These are phyloP conservation scores for Pseudomassariella vexata DNA, from an alignment of 2,329 filamentous ascomycete species.

Conservation along the genomic window DNA sequence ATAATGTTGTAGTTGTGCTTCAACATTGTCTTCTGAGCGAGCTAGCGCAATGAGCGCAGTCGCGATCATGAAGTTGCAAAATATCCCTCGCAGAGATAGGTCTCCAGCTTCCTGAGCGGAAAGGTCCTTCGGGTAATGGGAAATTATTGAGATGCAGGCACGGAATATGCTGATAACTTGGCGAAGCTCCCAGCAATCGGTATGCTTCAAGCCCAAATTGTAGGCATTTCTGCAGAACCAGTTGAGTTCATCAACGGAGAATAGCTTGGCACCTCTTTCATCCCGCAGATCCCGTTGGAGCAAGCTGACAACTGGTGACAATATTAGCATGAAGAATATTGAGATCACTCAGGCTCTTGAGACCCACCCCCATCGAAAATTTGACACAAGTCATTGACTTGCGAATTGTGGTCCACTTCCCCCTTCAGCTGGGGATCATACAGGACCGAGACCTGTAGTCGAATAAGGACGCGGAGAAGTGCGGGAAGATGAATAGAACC, in stretches of 20 bases:
- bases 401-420: slow-evolving; percentile 8
- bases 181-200: slow-evolving; percentile 45
- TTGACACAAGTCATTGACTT: slow-evolving; percentile 46
- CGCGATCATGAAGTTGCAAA: slow-evolving; percentile 65
- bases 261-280: slow-evolving; percentile 39
- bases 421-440: slow-evolving; percentile 20
- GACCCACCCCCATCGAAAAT: slow-evolving; percentile 38
- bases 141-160: slow-evolving; percentile 46
- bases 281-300: slow-evolving; percentile 32
- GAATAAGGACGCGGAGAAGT: slow-evolving; percentile 56
- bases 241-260: slow-evolving; percentile 62
- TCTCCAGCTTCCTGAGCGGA: slow-evolving; percentile 36
- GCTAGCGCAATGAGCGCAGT: slow-evolving; percentile 46
- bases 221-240: slow-evolving; percentile 84
- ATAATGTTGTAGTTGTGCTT: slow-evolving; percentile 55
- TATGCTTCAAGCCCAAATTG: slow-evolving; percentile 64
- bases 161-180: slow-evolving; percentile 51
- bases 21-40: slow-evolving; percentile 41
- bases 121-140: slow-evolving; percentile 43
- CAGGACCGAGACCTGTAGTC: slow-evolving; percentile 38
- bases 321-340: slow-evolving; percentile 8
- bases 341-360: too few relatives aligned
- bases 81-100: slow-evolving; percentile 53
- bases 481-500: slow-evolving; percentile 53
- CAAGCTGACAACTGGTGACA: slow-evolving; percentile 35